Evolutionary conservation across 2,329 filamentous ascomycete species (phyloP), one percentile per base, ranked within the genome.

Genomic region (Trichoderma breve): DNA sequence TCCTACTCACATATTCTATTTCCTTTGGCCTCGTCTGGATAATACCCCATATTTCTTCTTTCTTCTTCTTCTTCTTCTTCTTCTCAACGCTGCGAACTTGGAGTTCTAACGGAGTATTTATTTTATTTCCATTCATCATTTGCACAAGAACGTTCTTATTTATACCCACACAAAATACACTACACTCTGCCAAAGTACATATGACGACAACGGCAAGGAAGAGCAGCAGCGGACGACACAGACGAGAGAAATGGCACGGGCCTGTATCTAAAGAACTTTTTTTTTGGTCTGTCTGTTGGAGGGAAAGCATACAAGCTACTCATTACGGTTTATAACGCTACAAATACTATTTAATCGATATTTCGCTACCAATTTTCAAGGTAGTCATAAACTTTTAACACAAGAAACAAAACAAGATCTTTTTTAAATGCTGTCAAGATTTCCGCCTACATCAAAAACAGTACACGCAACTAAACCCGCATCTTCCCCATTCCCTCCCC

Each of bases 41-140:
- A 79, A 79, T 79, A 79, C 77, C 77, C 64, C 64, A 71, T 67
- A 24, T 62, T 21, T 63, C 39, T 34, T 51, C 4, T 3, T 51
- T 70, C 32, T 28, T 53, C 43, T 36, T 53, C 15, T 18, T 12
- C n/a, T 26, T 30, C 67, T 71, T 71, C 72, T 47, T 70, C 36
- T 30, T 63, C 34, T 63, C 28, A 7, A 63, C 26, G 39, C 32
- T 30, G 47, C 9, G 15, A 34, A 34, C 30, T 43, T 3, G 70
- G 70, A 61, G 36, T 60, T 65, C 24, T n/a, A 64, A 65, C 63
- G 69, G 69, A 65, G 51, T 36, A 60, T 65, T 30, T 32, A 39
- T 18, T 39, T 39, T 18, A 39, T 57, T 58, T 32, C 14, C 7
- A 30, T 28, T 57, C 47, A 12, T 34, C 5, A 14, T 14, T 28